Evolutionary conservation across 768 basidiomycete species (phyloP).

Genomic region (Pleurotus platypus): DNA sequence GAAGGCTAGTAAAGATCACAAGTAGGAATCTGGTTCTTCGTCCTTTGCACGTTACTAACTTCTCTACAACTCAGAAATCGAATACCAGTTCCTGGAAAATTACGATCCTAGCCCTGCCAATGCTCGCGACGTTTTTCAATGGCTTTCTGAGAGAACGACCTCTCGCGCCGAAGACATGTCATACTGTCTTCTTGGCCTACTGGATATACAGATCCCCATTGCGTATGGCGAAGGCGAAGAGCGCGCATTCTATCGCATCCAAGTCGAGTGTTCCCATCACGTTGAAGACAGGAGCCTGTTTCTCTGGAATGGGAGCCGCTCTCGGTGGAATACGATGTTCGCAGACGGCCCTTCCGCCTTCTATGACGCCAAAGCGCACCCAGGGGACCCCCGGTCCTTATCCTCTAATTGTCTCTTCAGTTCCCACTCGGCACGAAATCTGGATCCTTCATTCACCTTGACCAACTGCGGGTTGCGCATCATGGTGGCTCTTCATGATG

Average conservation of each 20-base stretch:
- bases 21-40: background rate
- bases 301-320: background rate
- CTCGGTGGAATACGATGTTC: background rate
- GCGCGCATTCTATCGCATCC: background rate
- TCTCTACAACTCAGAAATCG: too few species aligned
- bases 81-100: too few species aligned
- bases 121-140: background rate
- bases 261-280: background rate
- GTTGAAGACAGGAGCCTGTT: background rate
- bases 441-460: background rate
- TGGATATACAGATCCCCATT: background rate
- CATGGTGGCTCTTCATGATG: background rate
- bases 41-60: too few species aligned
- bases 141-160: background rate
- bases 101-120: too few species aligned
- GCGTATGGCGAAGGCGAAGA: constrained; percentile 3
- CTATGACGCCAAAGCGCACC: too few species aligned
- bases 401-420: too few species aligned
- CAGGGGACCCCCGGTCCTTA: too few species aligned
- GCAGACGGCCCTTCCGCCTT: constrained; percentile 16
- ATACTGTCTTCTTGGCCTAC: constrained; percentile 1
- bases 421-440: background rate
- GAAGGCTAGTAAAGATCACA: background rate
- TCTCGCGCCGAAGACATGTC: background rate
- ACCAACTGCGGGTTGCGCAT: background rate